A percentile compares a stretch with the other conserved stretches of the same genome.
phyloP scores from a whole-genome alignment of 192 early-diverging fungal species.

The Rhizoclosmatium globosum region DNA sequence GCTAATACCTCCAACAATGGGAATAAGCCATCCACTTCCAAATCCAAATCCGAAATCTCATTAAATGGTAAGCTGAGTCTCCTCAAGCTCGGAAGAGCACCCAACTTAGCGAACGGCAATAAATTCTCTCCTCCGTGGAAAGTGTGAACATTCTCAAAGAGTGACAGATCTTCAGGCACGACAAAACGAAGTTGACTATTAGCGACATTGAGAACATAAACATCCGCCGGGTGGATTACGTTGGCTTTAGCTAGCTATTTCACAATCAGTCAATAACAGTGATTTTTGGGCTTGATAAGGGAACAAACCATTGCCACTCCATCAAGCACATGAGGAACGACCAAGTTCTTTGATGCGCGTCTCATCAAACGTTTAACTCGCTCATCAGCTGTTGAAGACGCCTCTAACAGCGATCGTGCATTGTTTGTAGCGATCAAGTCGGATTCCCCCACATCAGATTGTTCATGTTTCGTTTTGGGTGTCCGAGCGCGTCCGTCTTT shows the following conservation, averaged over 20 bases:
- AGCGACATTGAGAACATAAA: slow-evolving; percentile 54
- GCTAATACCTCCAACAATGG: slow-evolving; percentile 46
- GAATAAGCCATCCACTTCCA: slow-evolving; percentile 61
- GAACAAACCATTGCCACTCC: slow-evolving; percentile 23
- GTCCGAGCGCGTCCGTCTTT: slow-evolving; percentile 16
- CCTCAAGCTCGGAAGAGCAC: slow-evolving; percentile 48
- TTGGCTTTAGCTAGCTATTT: slow-evolving; percentile 55
- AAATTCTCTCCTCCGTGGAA: slow-evolving; percentile 56
- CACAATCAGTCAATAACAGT: neutral
- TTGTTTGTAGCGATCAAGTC: neutral
- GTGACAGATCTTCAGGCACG: slow-evolving; percentile 58
- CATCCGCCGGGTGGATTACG: slow-evolving; percentile 57
- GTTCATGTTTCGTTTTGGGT: neutral
- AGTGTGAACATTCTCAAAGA: slow-evolving; percentile 61
- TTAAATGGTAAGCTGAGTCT: slow-evolving; percentile 58
- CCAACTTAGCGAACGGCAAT: slow-evolving; percentile 57
- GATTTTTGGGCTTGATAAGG: neutral
- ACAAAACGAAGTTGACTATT: slow-evolving; percentile 52
- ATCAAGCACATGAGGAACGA: slow-evolving; percentile 20
- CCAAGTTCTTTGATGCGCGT: neutral
- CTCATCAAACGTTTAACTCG: neutral
- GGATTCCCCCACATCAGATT: neutral
- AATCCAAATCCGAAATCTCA: slow-evolving; percentile 57
- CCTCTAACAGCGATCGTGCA: neutral
- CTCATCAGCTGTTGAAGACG: neutral